These are phyloP conservation scores for Hansfordia pulvinata DNA, from an alignment of 2,329 filamentous ascomycete genomes.

Conservation along the genomic window DNA sequence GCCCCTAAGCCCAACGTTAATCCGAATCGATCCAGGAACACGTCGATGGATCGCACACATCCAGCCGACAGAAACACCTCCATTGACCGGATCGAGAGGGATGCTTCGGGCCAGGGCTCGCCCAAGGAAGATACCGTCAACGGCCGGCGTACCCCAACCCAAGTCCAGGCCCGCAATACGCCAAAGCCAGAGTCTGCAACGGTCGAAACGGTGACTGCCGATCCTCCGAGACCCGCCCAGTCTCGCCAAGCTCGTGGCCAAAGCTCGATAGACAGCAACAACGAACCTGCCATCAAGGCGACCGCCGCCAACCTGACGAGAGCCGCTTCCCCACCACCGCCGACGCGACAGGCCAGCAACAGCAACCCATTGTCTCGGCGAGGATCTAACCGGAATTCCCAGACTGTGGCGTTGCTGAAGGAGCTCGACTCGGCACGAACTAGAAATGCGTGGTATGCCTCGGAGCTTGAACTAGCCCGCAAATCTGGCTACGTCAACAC, in stretches of 20 bases:
- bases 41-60: conserved; percentile 32
- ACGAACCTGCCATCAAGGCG: conserved; percentile 38
- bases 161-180: conserved; percentile 24
- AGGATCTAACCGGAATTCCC: conserved; percentile 46
- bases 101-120: conserved; percentile 26
- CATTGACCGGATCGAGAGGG: no score
- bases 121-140: conserved; percentile 39
- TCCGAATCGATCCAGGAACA: conserved; percentile 28
- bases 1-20: conserved; percentile 27
- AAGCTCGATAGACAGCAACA: conserved; percentile 54
- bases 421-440: conserved; percentile 78
- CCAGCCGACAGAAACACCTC: no score
- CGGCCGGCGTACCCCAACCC: conserved; percentile 51
- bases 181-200: conserved; percentile 21
- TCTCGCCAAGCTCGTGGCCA: conserved; percentile 43
- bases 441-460: conserved; percentile 93
- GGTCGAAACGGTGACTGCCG: conserved; percentile 11
- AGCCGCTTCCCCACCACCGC: conserved; percentile 44
- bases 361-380: conserved; percentile 46
- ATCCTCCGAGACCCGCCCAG: conserved; percentile 26
- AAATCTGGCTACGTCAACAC: conserved; percentile 78
- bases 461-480: conserved; percentile 79
- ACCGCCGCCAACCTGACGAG: conserved; percentile 24
- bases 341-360: conserved; percentile 41
- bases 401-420: conserved; percentile 64